phyloP scores from a whole-genome alignment of 352 stramenopile species.

The Halophytophthora polymorphica region DNA sequence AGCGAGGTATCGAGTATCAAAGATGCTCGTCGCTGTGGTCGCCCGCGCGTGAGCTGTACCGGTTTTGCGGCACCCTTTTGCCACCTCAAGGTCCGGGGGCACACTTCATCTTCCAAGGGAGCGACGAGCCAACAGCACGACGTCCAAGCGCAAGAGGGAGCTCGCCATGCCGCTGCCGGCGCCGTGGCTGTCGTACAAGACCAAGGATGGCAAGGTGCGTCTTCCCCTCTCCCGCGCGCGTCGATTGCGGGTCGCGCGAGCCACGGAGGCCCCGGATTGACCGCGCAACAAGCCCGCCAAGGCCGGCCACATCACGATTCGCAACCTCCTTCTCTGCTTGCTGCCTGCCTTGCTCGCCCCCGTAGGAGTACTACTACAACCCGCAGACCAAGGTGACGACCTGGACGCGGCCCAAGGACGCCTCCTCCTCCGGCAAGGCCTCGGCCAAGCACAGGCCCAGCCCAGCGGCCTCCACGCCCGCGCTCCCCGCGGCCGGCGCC shows the following conservation, averaged over 20 bases:
- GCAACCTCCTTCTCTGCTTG: slow-evolving; percentile 1
- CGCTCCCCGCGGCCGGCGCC: slow-evolving; percentile 24
- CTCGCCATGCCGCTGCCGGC: slow-evolving; percentile 71
- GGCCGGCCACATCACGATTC: no score
- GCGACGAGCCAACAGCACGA: no score
- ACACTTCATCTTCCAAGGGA: no score
- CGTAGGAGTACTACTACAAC: slow-evolving; percentile 90
- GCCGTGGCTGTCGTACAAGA: slow-evolving; percentile 87
- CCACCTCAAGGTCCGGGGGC: no score
- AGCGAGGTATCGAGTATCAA: no score
- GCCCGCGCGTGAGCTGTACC: no score
- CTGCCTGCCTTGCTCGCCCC: neutral
- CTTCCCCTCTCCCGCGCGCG: neutral
- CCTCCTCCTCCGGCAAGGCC: slow-evolving; percentile 25
- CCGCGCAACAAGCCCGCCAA: neutral
- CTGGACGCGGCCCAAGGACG: slow-evolving; percentile 60
- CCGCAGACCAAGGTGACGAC: slow-evolving; percentile 85
- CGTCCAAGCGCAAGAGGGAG: neutral
- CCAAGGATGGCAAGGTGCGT: slow-evolving; percentile 75
- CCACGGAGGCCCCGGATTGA: slow-evolving; percentile 1
- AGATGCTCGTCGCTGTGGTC: no score
- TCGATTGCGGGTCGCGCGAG: neutral
- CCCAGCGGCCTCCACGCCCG: neutral
- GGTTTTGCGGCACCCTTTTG: no score
- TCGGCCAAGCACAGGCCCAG: slow-evolving; percentile 37